Base-by-base conservation (phyloP, 2,329 filamentous ascomycete genomes). In the Colletotrichum cordylinicola region DNA sequence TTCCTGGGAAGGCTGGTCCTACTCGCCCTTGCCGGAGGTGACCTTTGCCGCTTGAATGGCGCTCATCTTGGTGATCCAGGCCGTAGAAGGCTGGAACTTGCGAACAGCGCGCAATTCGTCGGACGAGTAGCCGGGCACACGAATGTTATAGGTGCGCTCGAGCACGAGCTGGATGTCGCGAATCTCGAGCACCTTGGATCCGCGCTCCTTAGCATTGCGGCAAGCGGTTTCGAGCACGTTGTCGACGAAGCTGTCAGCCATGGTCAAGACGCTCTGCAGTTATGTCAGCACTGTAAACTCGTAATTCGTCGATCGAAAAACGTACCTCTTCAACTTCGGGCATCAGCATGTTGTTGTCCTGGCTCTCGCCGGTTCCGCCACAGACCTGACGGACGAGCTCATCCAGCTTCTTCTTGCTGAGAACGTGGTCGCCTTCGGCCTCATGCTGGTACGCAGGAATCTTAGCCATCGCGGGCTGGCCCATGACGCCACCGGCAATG, bases 351-450 rank as follows among this genome's bases (percentile, higher is more conserved):
- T 96, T 95, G 76, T 92, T 93, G 78, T 95, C 94, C 64, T 92
- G 90, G n/a, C 91, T 89, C 77, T 95, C 93, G 1, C 92, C 91
- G 31, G 92, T 93, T 12, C 94, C 94, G 70, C 96, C 96, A 43
- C 95, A 98, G 75, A 98, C 96, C 85, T 98, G 96, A 67, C 96
- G 92, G 10, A 98, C 96, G 48, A 99, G 90, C 83, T 98, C 96
- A 82, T 99, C 96, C 55, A 99, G 90, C 87, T 98, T 98, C 87
- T 98, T 98, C 91, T 98, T 98, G 87, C 94, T 98, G n/a, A 99
- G 88, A 2, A 99, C 94, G 58, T 96, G 93, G 81, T 98, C 96
- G 31, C 95, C 96, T 82, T 98, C 96, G 35, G 95, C 95, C 83
- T 98, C 96, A 74, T 98, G 93, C 72, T 95, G 94, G 84, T 95